Evolutionary conservation across 805 yeast genomes (phyloP), one percentile per base, ranked within the genome.

Genomic region (Brettanomyces bruxellensis): DNA sequence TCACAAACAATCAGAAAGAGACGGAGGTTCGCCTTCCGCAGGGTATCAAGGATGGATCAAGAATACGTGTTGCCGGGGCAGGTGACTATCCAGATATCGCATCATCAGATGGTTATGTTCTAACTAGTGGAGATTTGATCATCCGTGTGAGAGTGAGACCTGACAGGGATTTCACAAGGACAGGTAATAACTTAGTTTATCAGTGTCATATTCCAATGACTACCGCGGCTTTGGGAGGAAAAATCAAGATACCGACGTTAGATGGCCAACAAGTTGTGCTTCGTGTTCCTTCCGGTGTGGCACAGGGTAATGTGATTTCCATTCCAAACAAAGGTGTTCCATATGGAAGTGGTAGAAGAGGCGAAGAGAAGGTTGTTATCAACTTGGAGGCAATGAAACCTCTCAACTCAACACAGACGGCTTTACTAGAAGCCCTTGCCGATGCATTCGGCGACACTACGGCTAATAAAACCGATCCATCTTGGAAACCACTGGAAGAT

Each of bases 201-300:
- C 71, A 73, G 25, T 78, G 81, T 41, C 78, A 79, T 40, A 80
- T 93, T 45, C 85, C 93, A 42, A 85, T 88, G 80, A 93, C 99
- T 1, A 93, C 99, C 0, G 99, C 99, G 1, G 89, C 96, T 0
- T 71, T 93, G 40, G 99, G 99, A 50, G 99, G 99, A 36, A 80
- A 78, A 40, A 75, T 93, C 23, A 79, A 83, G 43, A 78, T 93
- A n/a, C 98, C 98, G 34, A 91, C 99, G 0, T 76, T 93, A 25
- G 68, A 65, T 38, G 97, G 95, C 4, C 76, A 76, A 38, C 74
- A 74, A 34, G 69, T 95, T 44, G 84, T 88, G 62, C 66, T 93
- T 47, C 86, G 80, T 64, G 82, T 93, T 11, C 81, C 95, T 44
- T 68, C 86, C 0, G 98, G 96, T 1, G 86, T 95, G 0, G 95